Evolutionary conservation across 257 asterid species (phyloP).

Genomic region (Misopates orontium): DNA sequence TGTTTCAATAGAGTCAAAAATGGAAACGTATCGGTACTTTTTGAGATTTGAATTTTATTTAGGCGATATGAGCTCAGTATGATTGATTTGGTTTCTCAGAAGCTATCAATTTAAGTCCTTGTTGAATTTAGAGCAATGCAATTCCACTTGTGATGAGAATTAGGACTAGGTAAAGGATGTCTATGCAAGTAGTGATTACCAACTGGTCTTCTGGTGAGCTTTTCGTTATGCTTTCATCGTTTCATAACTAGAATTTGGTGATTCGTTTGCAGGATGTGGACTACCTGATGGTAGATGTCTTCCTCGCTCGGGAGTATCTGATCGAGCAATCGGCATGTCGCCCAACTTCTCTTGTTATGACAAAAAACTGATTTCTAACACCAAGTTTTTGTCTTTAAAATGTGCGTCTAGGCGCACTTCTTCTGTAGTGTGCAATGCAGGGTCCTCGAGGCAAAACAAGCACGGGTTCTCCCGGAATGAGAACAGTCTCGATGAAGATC

Average conservation of each 20-base stretch:
- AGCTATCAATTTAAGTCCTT: too few species aligned
- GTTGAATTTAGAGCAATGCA: too few species aligned
- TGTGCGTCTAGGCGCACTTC: constrained; percentile 41
- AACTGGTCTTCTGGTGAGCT: too few species aligned
- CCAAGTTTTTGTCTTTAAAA: constrained; percentile 43
- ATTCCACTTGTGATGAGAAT: too few species aligned
- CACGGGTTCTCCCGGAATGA: constrained; percentile 63
- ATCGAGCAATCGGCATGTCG: constrained; percentile 53
- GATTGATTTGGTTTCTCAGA: too few species aligned
- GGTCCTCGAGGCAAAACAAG: constrained; percentile 64
- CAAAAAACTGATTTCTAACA: constrained; percentile 36
- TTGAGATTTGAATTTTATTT: too few species aligned
- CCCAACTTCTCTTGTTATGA: constrained; percentile 39
- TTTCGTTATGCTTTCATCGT: neutral
- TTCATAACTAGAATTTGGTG: neutral
- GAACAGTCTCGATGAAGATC: constrained; percentile 63
- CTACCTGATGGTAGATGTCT: constrained; percentile 55
- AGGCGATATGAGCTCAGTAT: too few species aligned
- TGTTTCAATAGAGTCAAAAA: too few species aligned
- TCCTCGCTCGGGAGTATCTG: constrained; percentile 59
- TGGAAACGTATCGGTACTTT: too few species aligned
- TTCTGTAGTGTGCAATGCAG: constrained; percentile 54
- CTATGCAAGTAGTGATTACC: too few species aligned
- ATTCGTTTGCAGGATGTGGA: constrained; percentile 54
- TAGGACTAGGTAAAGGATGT: too few species aligned